phyloP scores from a whole-genome alignment of 352 stramenopile species.

The Pythium brachiatum region DNA sequence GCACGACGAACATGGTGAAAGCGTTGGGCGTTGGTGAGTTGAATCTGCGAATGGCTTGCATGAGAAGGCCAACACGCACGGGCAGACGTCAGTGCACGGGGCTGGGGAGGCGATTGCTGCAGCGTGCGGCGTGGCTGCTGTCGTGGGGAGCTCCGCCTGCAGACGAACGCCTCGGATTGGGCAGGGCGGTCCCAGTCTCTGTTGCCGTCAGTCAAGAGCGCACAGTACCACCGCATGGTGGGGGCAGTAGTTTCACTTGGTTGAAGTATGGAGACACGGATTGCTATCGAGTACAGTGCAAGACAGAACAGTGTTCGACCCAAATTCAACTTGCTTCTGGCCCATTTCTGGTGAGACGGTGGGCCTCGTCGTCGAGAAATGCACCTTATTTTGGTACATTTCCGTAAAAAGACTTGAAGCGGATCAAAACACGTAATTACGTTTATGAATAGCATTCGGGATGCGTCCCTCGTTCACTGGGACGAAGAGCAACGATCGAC shows the following conservation, averaged over 20 bases:
- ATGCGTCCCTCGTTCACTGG: slow-evolving; percentile 1
- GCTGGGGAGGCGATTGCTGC: not conserved
- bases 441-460: not conserved
- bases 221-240: not conserved
- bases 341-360: not conserved
- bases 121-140: not conserved
- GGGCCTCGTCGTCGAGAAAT: slow-evolving; percentile 3
- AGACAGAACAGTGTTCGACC: slow-evolving; percentile 15
- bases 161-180: slow-evolving; percentile 25
- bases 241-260: slow-evolving; percentile 18
- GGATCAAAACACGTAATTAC: slow-evolving; percentile 5
- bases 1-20: slow-evolving; percentile 31
- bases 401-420: not conserved
- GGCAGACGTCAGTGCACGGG: not conserved
- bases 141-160: slow-evolving; percentile 1
- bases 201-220: slow-evolving; percentile 7
- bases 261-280: slow-evolving; percentile 22
- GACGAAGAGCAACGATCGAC: not conserved
- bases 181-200: not conserved
- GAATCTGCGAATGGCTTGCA: too few relatives aligned
- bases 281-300: slow-evolving; percentile 4
- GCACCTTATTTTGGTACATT: not conserved
- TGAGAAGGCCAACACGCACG: slow-evolving; percentile 10
- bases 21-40: not conserved
- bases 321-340: slow-evolving; percentile 24